Conservation (phyloP, 495 filamentous ascomycete genomes). For the Xylaria acuta region DNA sequence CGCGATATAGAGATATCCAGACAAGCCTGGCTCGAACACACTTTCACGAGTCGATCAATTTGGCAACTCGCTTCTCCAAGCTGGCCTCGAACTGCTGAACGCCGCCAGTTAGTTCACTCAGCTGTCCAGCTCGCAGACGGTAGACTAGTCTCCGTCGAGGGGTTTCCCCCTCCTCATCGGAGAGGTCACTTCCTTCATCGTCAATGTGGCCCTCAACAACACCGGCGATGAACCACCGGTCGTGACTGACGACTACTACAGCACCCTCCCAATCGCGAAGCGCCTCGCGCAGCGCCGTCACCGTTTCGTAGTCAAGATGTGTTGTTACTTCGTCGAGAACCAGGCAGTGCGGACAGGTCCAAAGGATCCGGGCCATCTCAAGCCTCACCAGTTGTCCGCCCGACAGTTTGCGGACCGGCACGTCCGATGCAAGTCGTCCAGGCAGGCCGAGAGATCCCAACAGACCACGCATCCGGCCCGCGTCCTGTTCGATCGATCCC, state of each 20-base stretch:
- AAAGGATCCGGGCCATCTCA: conserved; percentile 71
- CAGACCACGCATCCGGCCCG: conserved; percentile 67
- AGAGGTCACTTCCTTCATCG: conserved; percentile 55
- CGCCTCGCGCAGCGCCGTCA: conserved; percentile 69
- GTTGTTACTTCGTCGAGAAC: conserved; percentile 86
- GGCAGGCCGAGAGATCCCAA: conserved; percentile 69
- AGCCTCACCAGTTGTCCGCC: conserved; percentile 82
- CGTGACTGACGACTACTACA: conserved; percentile 75
- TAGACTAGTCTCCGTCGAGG: conserved; percentile 63
- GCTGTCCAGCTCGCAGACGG: conserved; percentile 61
- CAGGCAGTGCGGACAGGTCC: conserved; percentile 71
- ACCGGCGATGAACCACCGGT: conserved; percentile 73
- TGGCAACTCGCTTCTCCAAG: conserved; percentile 65
- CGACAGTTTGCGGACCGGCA: conserved; percentile 70
- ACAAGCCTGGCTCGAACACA: not conserved
- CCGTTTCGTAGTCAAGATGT: conserved; percentile 82
- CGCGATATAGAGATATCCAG: not conserved
- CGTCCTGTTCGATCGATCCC: conserved; percentile 55
- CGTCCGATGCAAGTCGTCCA: conserved; percentile 69
- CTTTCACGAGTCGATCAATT: conserved; percentile 42
- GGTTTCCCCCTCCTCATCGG: conserved; percentile 45
- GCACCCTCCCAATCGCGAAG: conserved; percentile 72
- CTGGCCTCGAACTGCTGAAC: conserved; percentile 69
- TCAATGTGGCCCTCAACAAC: conserved; percentile 70
- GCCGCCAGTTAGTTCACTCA: conserved; percentile 62